These are phyloP conservation scores for Eucalyptus regnans DNA, from an alignment of 345 rosid species.

Conservation along the genomic window DNA sequence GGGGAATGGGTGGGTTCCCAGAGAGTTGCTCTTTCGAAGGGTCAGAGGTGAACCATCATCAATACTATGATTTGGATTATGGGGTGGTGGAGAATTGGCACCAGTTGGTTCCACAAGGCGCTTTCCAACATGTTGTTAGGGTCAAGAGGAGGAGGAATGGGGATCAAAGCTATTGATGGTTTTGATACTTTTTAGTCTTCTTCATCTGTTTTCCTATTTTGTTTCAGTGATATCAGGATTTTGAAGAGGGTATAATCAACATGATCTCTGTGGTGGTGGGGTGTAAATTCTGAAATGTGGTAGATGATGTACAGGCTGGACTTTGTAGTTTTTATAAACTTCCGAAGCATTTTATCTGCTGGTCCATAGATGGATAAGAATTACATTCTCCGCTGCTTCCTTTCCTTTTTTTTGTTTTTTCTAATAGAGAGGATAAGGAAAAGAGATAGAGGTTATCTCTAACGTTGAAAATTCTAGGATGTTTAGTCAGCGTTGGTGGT, in stretches of 20 bases:
- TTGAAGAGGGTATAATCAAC: not conserved
- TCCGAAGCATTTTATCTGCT: not conserved
- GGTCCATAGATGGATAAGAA: not conserved
- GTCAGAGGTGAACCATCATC: slow-evolving; percentile 17
- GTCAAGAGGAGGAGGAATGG: not conserved
- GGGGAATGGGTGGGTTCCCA: slow-evolving; percentile 10
- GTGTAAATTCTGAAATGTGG: not conserved
- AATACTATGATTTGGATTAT: slow-evolving; percentile 43
- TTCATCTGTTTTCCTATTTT: not conserved
- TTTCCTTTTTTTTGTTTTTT: too few relatives aligned
- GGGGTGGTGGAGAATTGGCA: slow-evolving; percentile 51
- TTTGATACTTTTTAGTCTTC: not conserved
- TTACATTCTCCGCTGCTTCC: not conserved
- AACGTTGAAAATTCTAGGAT: not conserved
- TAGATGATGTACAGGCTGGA: not conserved
- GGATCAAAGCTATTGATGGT: not conserved
- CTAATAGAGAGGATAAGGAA: not conserved
- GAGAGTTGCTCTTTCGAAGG: slow-evolving; percentile 25
- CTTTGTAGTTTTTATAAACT: not conserved
- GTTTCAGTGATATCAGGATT: not conserved
- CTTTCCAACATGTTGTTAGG: not conserved
- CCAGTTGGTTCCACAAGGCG: slow-evolving; percentile 23
- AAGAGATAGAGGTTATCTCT: not conserved
- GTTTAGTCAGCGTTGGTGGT: not conserved
- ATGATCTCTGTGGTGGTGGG: not conserved